Evolutionary conservation across 169 alveolate species (phyloP), one percentile per base, ranked within the genome.

Genomic region (Miamiensis avidus): DNA sequence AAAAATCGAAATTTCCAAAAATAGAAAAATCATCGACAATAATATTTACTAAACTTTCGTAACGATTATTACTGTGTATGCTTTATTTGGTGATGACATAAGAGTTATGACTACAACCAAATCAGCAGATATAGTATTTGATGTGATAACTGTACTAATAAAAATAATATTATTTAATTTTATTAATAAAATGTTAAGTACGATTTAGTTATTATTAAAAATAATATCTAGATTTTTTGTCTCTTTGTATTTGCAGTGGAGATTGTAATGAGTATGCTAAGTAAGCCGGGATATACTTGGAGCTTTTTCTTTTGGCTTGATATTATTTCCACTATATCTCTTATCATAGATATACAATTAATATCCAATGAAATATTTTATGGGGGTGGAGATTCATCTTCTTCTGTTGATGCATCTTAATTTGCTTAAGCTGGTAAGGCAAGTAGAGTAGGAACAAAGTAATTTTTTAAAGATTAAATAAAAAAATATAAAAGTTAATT

Each of bases 291-390:
- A 0, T 95, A 91, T 77, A 88, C 86, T 76, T 31, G 78, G 16
- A 74, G 94, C 11, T 93, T 95, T 83, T 95, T 91, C 75, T 95
- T 95, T 76, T 95, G 96, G 96, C 89, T 95, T 0, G 97, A 95
- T 85, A 28, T 91, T 11, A 64, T 93, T 30, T 88, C 97, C 11
- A 95, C 97, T 27, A 31, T 88, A 0, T 91, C 95, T 29, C 49
- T 92, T 65, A 64, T 93, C 25, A 75, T 89, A 34, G 97, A 95
- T 75, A 88, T 95, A 32, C 93, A 95, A 0, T 91, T 92, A 91
- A 65, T 95, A 0, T 84, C 89, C 86, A 91, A 90, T 82, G 78
- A 72, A 1, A 82, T 90, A 0, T 74, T 90, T 27, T 95, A 93
- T 25, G 86, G 87, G 1, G 84, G 85, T 65, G 94, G 90, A 28